phyloP scores from a whole-genome alignment of 768 basidiomycete genomes.

The Coprinopsis sp. region DNA sequence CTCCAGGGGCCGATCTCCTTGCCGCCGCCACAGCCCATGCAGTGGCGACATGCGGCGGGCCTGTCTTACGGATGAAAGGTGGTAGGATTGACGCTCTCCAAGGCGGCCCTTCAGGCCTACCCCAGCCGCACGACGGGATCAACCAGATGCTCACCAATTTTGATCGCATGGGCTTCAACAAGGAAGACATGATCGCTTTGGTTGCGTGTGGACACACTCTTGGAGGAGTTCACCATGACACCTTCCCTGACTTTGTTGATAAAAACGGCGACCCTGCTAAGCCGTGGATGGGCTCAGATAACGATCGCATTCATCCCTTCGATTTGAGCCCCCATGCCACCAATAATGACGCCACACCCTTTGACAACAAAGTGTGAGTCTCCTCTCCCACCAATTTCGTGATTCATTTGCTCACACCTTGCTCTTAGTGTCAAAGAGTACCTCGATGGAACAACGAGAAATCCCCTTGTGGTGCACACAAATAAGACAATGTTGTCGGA shows the following conservation, averaged over 20 bases:
- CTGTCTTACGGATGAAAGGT: slow-evolving; percentile 35
- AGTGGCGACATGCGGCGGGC: slow-evolving; percentile 40
- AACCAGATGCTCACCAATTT: slow-evolving; percentile 34
- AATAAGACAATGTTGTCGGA: slow-evolving; percentile 37
- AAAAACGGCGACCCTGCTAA: too few species aligned
- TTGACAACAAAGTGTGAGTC: slow-evolving; percentile 36
- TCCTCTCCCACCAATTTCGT: background rate
- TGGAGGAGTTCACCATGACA: slow-evolving; percentile 37
- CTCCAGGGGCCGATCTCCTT: slow-evolving; percentile 38
- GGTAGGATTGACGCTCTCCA: slow-evolving; percentile 37
- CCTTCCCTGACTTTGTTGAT: slow-evolving; percentile 37
- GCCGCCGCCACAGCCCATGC: slow-evolving; percentile 35
- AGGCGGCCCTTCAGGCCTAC: slow-evolving; percentile 36
- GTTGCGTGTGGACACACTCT: slow-evolving; percentile 44
- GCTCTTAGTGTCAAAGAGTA: slow-evolving; percentile 33
- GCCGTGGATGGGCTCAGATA: too few species aligned
- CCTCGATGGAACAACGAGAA: slow-evolving; percentile 32
- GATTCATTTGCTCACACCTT: background rate
- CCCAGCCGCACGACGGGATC: slow-evolving; percentile 35
- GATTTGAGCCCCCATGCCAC: too few species aligned
- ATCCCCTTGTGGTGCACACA: slow-evolving; percentile 31
- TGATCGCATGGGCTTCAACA: slow-evolving; percentile 34
- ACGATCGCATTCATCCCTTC: too few species aligned
- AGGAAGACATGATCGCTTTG: slow-evolving; percentile 41
- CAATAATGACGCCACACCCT: too few species aligned